phyloP scores from a whole-genome alignment of 78 protist genomes.

The Bigelowiella natans region DNA sequence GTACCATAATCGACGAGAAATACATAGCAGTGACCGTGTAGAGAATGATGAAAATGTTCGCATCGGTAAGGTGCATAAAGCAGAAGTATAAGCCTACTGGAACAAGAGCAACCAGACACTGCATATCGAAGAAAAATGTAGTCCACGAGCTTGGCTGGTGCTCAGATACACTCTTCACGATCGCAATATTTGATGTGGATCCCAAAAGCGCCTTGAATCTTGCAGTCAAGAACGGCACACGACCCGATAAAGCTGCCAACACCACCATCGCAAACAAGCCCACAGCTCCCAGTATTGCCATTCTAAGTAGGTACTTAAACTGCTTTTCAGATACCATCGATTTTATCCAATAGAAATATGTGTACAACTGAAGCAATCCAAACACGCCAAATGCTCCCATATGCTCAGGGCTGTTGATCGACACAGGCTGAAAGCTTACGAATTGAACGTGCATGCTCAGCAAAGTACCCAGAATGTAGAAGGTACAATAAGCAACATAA shows the following conservation, averaged over 20 bases:
- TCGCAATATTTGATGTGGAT: conserved; percentile 66
- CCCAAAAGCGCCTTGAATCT: conserved; percentile 14
- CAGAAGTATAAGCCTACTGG: conserved; percentile 84
- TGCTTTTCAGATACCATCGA: neutral
- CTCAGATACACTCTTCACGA: conserved; percentile 95
- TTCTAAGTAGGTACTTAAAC: neutral
- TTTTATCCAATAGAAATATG: neutral
- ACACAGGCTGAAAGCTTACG: conserved; percentile 85
- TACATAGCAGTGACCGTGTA: conserved; percentile 62
- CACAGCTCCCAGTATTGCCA: neutral
- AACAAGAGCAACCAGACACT: conserved; percentile 67
- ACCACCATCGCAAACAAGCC: neutral
- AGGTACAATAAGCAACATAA: conserved; percentile 72
- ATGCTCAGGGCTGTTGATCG: conserved; percentile 71
- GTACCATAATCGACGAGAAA: conserved; percentile 64
- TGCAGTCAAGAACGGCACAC: neutral
- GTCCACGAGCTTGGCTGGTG: conserved; percentile 95
- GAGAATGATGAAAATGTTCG: conserved; percentile 64
- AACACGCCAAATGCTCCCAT: conserved; percentile 82
- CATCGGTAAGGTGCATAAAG: conserved; percentile 71
- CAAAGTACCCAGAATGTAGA: conserved; percentile 75
- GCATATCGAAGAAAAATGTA: conserved; percentile 87
- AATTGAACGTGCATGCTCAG: conserved; percentile 61
- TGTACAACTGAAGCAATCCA: conserved; percentile 17
- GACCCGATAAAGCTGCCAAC: neutral